Evolutionary conservation across 2,329 filamentous ascomycete species (phyloP), one percentile per base, ranked within the genome.

Genomic region (Ophiostoma piceae): DNA sequence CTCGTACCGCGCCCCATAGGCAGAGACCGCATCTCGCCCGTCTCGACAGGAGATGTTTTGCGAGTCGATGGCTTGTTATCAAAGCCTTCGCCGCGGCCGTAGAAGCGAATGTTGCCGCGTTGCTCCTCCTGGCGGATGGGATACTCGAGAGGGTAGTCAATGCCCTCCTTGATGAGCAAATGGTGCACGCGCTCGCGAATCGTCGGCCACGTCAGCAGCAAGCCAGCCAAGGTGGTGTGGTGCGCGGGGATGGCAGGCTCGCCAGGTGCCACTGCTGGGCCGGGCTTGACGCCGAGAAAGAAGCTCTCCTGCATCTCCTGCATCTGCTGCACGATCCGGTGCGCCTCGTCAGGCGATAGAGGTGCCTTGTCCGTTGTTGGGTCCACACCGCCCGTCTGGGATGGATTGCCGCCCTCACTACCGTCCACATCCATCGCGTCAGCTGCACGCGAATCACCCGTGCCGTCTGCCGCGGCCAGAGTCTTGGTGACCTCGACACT

Each of bases 151-250:
- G 88, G 83, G 68, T 84, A 83, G 41, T 83, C 81, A 75, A 88
- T 82, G 39, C 82, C 83, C 68, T 84, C 81, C 1, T 77, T 77
- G 29, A 82, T 78, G 69, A 88, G 77, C 35, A 82, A 81, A 67
- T 78, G 79, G 72, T 76, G 82, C 43, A 92, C 87, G 76, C 97
- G 77, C 72, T 84, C 80, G 76, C 83, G 80, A 69, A 95, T 92
- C 0, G 88, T 85, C 0, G 85, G 85, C 88, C 90, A 93, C 66
- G 85, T 83, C 37, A 98, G 81, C 22, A 98, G 82, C 72, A 93
- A 87, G 67, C 95, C 92, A 0, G 93, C 93, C n/a, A 92, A 87
- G 0, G 94, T 97, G 0, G 92, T 96, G 76, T 98, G 94, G 74
- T 96, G 92, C 37, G 89, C 86, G 0, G 92, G 91, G 70, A 96